Base-by-base conservation (phyloP, 1,284 basidiomycete genomes). In the Irpex sp. region DNA sequence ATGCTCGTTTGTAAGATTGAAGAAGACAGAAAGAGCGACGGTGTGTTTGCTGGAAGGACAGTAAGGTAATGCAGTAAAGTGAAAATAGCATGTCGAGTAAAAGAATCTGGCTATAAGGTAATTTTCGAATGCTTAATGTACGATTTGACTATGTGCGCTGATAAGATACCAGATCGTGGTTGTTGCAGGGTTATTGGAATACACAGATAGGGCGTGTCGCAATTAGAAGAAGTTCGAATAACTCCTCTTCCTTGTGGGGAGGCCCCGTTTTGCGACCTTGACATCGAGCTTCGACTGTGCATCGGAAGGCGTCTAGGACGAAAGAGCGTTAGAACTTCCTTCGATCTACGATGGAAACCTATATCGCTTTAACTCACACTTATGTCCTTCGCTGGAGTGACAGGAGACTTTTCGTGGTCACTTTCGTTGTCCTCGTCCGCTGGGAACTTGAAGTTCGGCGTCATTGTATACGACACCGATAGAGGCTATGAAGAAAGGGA, bases 391-490 rank as follows among this genome's bases (percentile, higher is more conserved):
- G 11, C 26, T 17, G 53, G 53, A 31, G 1, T 15, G 8, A 15
- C 15, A 15, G 53, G 53, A 55, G 53, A 55, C 53, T 26, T 55
- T 15, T 15, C 31, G 11, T 9, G 3, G 9, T 31, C 53, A 15
- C 8, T 15, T 35, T 55, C 53, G 21, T 5, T 36, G 31, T 13
- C 35, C 21, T 43, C 57, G 36, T 15, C 19, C 9, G 57, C 35
- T 15, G 57, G 57, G 43, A 58, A 58, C 57, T 58, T 47, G 15
- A 58, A 58, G 57, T 58, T 36, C 5, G 57, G 43, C 9, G 36
- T 47, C 37, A 58, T 21, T 13, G 37, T 26, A 26, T 58, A 58
- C 13, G 57, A 43, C 15, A 58, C 43, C 15, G 21, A 43, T 9
- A 47, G 43, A 58, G 57, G 57, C 57, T 58, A 46, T 43, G 17